These are phyloP conservation scores for Lolium rigidum DNA, from an alignment of 176 grass and related monocot species.

Conservation along the genomic window DNA sequence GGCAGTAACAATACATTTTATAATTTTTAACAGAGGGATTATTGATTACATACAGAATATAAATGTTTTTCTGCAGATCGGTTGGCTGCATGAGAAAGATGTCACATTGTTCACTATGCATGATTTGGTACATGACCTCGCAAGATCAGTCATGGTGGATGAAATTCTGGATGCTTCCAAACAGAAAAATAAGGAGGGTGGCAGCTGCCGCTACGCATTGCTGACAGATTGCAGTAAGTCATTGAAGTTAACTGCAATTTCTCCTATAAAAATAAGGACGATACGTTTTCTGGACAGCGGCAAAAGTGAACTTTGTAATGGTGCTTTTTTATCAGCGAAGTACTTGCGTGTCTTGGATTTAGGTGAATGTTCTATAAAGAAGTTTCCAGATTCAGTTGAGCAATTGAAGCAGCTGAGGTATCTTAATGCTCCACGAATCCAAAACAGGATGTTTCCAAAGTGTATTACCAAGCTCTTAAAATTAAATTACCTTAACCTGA, in stretches of 20 bases:
- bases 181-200: background rate
- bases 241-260: background rate
- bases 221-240: background rate
- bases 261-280: background rate
- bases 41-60: too few species aligned
- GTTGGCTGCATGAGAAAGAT: background rate
- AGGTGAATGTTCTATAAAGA: background rate
- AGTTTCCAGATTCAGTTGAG: slow-evolving; percentile 4
- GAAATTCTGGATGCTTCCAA: background rate
- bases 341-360: slow-evolving; percentile 39
- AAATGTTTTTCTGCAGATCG: background rate
- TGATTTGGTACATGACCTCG: slow-evolving; percentile 33
- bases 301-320: background rate
- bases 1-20: too few species aligned
- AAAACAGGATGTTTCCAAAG: background rate
- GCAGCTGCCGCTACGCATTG: slow-evolving; percentile 7
- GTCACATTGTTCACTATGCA: slow-evolving; percentile 18
- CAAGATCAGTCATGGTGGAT: slow-evolving; percentile 19
- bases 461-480: slow-evolving; percentile 9
- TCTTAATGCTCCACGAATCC: background rate
- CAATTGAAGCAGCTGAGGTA: slow-evolving; percentile 22
- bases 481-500: slow-evolving; percentile 26
- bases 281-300: background rate
- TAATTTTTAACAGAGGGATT: too few species aligned
- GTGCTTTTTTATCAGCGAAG: background rate